Evolutionary conservation across 345 rosid species (phyloP), one percentile per base, ranked within the genome.

Genomic region (Moringa oleifera): DNA sequence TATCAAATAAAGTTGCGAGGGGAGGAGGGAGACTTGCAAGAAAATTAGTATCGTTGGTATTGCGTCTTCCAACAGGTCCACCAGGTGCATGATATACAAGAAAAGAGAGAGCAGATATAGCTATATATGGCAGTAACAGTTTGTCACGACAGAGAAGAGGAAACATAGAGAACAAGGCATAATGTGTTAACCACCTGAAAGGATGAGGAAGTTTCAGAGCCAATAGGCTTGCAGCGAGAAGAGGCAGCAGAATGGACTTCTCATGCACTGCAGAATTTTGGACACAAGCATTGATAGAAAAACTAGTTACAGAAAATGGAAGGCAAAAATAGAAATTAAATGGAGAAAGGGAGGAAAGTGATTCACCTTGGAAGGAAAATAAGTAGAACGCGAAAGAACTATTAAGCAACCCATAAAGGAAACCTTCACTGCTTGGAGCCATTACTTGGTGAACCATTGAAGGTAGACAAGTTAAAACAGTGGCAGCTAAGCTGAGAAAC

Each of bases 161-260:
- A 71, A 88, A 84, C 96, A 88, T 86, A 6, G 97, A 90, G 84
- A 94, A 83, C 70, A 90, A 78, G 19, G 85, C 95, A 46, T 76
- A 81, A 68, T 83, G 85, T 28, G 83, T 83, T 55, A 86, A 63
- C 70, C 85, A 77, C 57, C 66, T 66, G 69, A 86, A 81, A 22
- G 77, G 74, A 69, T 65, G 58, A 21, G 81, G 80, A 59, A 81
- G 77, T 54, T 90, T 92, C 68, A 76, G 66, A 19, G 91, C 92
- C 75, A 90, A 57, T 60, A 88, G 73, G 63, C 85, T 88, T 64
- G 94, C 95, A 2, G 96, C 82, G 51, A 94, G 82, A 75, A 94
- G 86, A 2, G 95, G 99, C 80, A 94, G 83, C 72, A 90, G 81
- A 67, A 94, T 82, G 23, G 99, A 94, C 75, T 90, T 94, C 95